Percentiles rank a stretch among this genome's conserved stretches.
Conservation (phyloP, 768 basidiomycete genomes). For the Collybia nuda region DNA sequence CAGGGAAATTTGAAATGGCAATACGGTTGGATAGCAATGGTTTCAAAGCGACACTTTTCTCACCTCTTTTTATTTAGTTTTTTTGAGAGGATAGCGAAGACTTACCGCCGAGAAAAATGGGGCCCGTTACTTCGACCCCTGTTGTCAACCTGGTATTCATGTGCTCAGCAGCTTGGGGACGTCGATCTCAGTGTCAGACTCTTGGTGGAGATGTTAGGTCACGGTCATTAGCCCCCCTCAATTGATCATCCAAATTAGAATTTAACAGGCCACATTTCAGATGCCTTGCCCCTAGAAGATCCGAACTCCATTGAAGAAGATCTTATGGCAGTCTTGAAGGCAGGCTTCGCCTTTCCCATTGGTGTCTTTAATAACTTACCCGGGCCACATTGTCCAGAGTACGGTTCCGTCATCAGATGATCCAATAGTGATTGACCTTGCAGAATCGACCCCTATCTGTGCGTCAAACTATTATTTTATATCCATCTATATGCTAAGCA, state of each 20-base stretch:
- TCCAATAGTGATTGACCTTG: conserved; percentile 59
- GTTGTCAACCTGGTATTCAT: conserved; percentile 78
- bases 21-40: conserved; percentile 58
- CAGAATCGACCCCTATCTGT: conserved; percentile 66
- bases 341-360: conserved; percentile 23
- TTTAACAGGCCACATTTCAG: conserved; percentile 16
- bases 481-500: conserved; percentile 6
- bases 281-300: conserved; percentile 42
- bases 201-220: conserved; percentile 81
- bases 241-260: not conserved
- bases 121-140: conserved; percentile 69
- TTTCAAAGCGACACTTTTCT: not conserved
- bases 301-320: conserved; percentile 61
- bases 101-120: conserved; percentile 89
- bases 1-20: conserved; percentile 84
- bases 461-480: conserved; percentile 21
- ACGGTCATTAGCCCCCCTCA: conserved; percentile 46
- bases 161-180: conserved; percentile 76
- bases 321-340: conserved; percentile 71
- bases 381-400: conserved; percentile 42
- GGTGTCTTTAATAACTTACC: not conserved
- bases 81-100: conserved; percentile 89
- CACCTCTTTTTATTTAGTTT: conserved; percentile 52
- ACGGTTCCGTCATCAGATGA: conserved; percentile 65
- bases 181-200: conserved; percentile 74